These are phyloP conservation scores for Kazachstania bromeliacearum DNA, from an alignment of 805 yeast genomes.

Conservation along the genomic window DNA sequence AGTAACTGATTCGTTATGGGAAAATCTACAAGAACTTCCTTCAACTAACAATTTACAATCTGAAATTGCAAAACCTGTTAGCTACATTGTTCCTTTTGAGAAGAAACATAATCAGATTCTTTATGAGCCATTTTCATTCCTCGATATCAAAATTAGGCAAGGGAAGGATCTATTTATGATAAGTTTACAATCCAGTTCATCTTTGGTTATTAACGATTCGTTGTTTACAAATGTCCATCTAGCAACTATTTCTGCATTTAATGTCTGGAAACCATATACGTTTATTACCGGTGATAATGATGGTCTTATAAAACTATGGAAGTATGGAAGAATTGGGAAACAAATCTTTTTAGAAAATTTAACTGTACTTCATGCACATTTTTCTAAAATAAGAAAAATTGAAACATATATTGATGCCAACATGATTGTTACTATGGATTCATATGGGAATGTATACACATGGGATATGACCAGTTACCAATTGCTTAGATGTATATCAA, in stretches of 20 bases:
- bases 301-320: slow-evolving; percentile 58
- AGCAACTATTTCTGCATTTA: slow-evolving; percentile 23
- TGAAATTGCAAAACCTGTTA: no score
- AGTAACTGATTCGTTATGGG: background rate
- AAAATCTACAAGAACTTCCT: background rate
- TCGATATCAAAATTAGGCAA: slow-evolving; percentile 6
- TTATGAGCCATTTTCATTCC: slow-evolving; percentile 1
- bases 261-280: slow-evolving; percentile 18
- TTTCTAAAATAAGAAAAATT: slow-evolving; percentile 37
- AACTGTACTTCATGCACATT: slow-evolving; percentile 49
- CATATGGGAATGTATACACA: slow-evolving; percentile 42
- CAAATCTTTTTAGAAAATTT: slow-evolving; percentile 21
- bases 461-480: slow-evolving; percentile 58
- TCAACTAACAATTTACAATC: background rate
- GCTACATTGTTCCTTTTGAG: background rate
- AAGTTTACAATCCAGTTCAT: slow-evolving; percentile 1
- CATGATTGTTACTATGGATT: slow-evolving; percentile 45
- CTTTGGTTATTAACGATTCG: slow-evolving; percentile 3
- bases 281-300: slow-evolving; percentile 37
- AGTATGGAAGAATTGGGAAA: slow-evolving; percentile 9
- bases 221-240: slow-evolving; percentile 27
- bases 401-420: slow-evolving; percentile 44
- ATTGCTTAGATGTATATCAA: slow-evolving; percentile 34
- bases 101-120: background rate
- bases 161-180: slow-evolving; percentile 1